Conservation (phyloP, 2,329 filamentous ascomycete genomes). For the Hypoxylon sp. region DNA sequence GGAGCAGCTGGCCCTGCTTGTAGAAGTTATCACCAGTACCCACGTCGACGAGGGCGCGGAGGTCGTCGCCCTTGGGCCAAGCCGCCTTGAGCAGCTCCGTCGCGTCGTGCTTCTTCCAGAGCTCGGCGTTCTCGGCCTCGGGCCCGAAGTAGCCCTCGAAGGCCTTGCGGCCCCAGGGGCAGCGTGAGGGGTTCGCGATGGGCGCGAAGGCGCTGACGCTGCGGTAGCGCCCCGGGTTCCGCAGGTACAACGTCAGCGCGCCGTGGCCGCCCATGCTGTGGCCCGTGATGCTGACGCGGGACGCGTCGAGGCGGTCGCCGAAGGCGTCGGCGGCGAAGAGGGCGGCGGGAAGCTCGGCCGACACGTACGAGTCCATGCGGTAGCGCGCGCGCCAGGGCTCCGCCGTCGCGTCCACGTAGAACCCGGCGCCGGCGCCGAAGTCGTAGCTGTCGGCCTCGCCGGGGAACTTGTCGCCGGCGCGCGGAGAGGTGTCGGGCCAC, state of each 20-base stretch:
- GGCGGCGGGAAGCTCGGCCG: constrained; percentile 80
- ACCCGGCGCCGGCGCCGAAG: constrained; percentile 90
- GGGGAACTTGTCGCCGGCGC: constrained; percentile 78
- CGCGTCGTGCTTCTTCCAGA: constrained; percentile 90
- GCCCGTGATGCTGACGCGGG: constrained; percentile 82
- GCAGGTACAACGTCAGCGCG: constrained; percentile 89
- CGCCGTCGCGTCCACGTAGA: constrained; percentile 88
- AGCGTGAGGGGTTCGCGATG: constrained; percentile 83
- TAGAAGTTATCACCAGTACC: constrained; percentile 97
- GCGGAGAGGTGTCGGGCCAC: constrained; percentile 93
- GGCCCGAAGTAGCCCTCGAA: constrained; percentile 90
- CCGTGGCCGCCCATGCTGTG: constrained; percentile 99
- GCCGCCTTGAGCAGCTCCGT: constrained; percentile 90
- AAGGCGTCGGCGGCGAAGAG: constrained; percentile 77
- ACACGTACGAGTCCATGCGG: constrained; percentile 94
- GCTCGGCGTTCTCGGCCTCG: constrained; percentile 69
- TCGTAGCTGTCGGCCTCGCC: constrained; percentile 91
- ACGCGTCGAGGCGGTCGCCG: constrained; percentile 70
- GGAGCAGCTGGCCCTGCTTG: constrained; percentile 89
- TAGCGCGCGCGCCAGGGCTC: constrained; percentile 80
- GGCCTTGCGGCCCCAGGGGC: constrained; percentile 95
- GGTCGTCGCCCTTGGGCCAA: constrained; percentile 59
- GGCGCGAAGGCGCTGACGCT: constrained; percentile 90
- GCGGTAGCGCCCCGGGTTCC: constrained; percentile 89
- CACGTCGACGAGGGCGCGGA: constrained; percentile 88